Conservation (phyloP, 257 asterid species). For the Nicotiana paniculata region DNA sequence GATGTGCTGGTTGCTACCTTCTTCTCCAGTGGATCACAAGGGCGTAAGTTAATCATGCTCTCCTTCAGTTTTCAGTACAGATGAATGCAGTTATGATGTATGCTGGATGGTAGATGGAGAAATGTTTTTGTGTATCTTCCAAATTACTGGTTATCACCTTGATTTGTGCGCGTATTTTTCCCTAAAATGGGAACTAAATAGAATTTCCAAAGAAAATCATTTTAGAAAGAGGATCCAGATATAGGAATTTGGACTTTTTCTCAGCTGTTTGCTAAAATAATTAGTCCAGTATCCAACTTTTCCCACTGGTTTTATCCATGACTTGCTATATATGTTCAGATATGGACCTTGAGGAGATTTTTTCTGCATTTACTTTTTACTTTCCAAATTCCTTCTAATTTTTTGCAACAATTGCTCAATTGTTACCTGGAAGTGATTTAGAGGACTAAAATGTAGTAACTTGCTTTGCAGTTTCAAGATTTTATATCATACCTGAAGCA, state of each 20-base stretch:
- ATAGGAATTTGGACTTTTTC: background rate
- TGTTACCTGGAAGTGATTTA: background rate
- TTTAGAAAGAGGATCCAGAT: background rate
- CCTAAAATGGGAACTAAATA: background rate
- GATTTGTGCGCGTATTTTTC: background rate
- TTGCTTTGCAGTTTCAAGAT: conserved; percentile 69
- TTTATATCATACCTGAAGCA: conserved; percentile 77
- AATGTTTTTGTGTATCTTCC: background rate
- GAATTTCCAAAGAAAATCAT: background rate
- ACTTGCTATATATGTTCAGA: background rate
- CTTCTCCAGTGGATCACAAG: conserved; percentile 64
- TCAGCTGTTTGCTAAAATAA: background rate
- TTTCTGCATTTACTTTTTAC: background rate
- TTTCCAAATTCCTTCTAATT: background rate
- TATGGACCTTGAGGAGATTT: background rate
- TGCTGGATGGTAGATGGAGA: background rate
- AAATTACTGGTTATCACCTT: background rate
- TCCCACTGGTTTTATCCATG: background rate
- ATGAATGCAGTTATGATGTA: background rate
- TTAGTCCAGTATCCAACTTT: background rate
- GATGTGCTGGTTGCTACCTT: conserved; percentile 88
- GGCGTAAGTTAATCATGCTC: conserved; percentile 64
- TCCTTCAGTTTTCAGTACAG: background rate
- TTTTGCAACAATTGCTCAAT: background rate
- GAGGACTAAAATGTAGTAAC: background rate